A percentile compares a stretch with the other conserved stretches of the same genome.
Conservation (phyloP, 1,284 basidiomycete species). For the Tilletia caries region DNA sequence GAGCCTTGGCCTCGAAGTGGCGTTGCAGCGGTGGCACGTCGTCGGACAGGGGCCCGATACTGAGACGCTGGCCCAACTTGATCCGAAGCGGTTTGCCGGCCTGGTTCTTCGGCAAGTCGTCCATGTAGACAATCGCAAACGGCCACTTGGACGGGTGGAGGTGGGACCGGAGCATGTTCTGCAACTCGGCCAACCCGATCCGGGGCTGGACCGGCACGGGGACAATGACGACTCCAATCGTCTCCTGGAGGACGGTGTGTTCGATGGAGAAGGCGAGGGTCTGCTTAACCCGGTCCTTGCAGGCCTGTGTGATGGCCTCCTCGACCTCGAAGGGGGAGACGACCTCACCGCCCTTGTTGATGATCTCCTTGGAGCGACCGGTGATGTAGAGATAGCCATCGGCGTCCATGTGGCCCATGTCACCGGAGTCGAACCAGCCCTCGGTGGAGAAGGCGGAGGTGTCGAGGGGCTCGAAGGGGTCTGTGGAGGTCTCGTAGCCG, state of each 20-base stretch:
- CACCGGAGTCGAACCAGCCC: slow-evolving; percentile 53
- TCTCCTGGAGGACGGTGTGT: slow-evolving; percentile 52
- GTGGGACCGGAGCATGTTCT: slow-evolving; percentile 51
- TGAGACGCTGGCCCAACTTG: slow-evolving; percentile 51
- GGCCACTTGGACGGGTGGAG: slow-evolving; percentile 54
- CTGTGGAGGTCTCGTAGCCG: slow-evolving; percentile 46
- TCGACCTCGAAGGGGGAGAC: slow-evolving; percentile 54
- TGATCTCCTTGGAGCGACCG: slow-evolving; percentile 53
- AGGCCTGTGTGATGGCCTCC: slow-evolving; percentile 51
- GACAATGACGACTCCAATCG: slow-evolving; percentile 53
- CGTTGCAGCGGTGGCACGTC: slow-evolving; percentile 51
- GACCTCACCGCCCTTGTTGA: slow-evolving; percentile 54
- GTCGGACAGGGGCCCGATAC: slow-evolving; percentile 51
- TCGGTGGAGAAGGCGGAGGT: slow-evolving; percentile 50
- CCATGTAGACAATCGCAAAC: slow-evolving; percentile 53
- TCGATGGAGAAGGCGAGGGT: slow-evolving; percentile 53
- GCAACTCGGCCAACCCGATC: slow-evolving; percentile 51
- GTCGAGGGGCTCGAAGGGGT: slow-evolving; percentile 46
- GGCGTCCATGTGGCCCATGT: slow-evolving; percentile 54
- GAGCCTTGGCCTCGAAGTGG: slow-evolving; percentile 52
- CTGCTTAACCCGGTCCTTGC: slow-evolving; percentile 51
- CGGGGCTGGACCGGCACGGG: slow-evolving; percentile 51
- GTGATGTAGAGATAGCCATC: slow-evolving; percentile 54
- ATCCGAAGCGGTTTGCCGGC: slow-evolving; percentile 53
- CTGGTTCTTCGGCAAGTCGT: slow-evolving; percentile 53